Evolutionary conservation across 495 filamentous ascomycete species (phyloP).

Genomic region (Sporormia fimetaria): DNA sequence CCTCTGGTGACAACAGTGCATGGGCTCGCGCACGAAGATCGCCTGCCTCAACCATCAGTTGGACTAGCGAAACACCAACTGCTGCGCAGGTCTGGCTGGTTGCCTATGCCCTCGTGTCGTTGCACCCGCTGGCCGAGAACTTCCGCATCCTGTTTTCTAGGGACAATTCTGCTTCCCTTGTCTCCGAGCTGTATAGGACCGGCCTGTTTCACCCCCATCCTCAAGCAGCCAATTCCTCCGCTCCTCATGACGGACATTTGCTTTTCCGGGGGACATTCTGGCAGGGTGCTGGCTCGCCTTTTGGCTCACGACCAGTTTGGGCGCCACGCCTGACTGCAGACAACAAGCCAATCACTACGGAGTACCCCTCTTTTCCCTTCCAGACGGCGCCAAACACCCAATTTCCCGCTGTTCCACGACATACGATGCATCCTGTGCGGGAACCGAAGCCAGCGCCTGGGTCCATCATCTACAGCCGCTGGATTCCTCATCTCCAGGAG

Average conservation of each 20-base stretch:
- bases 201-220: constrained; percentile 44
- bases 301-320: constrained; percentile 53
- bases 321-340: constrained; percentile 32
- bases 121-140: constrained; percentile 43
- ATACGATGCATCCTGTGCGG: constrained; percentile 49
- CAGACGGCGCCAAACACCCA: constrained; percentile 45
- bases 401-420: constrained; percentile 37
- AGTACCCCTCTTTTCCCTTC: constrained; percentile 45
- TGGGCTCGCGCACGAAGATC: constrained; percentile 38
- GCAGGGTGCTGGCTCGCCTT: constrained; percentile 56
- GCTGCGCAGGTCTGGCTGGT: constrained; percentile 52
- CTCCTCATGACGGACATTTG: constrained; percentile 29
- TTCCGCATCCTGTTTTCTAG: constrained; percentile 42
- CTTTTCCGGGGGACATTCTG: constrained; percentile 48
- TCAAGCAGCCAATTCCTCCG: constrained; percentile 41
- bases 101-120: constrained; percentile 47
- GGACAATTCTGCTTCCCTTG: constrained; percentile 11
- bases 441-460: constrained; percentile 50
- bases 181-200: constrained; percentile 31
- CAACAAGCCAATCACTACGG: constrained; percentile 32
- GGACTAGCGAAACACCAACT: constrained; percentile 37
- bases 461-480: constrained; percentile 54
- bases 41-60: constrained; percentile 34
- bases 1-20: constrained; percentile 35
- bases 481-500: constrained; percentile 53